Evolutionary conservation across 805 yeast genomes (phyloP).

Genomic region (Candida tibetensis): DNA sequence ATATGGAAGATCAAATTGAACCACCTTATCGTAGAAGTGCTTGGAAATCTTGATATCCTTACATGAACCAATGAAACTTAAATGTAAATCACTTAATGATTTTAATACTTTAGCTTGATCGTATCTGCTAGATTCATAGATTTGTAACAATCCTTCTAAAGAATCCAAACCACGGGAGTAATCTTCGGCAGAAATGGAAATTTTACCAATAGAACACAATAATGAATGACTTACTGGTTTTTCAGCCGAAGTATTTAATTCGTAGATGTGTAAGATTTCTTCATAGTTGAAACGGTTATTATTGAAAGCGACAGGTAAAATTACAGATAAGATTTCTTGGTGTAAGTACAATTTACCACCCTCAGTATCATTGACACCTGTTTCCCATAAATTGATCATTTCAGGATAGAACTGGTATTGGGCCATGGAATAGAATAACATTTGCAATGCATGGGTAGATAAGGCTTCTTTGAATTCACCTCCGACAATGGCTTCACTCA

Average conservation of each 20-base stretch:
- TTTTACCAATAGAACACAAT: constrained; percentile 70
- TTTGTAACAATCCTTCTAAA: constrained; percentile 58
- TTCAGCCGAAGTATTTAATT: constrained; percentile 34
- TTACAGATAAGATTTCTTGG: constrained; percentile 65
- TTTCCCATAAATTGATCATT: constrained; percentile 69
- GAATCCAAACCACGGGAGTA: constrained; percentile 62
- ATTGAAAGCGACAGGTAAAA: constrained; percentile 64
- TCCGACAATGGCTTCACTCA: constrained; percentile 26
- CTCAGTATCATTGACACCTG: constrained; percentile 47
- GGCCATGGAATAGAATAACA: constrained; percentile 31
- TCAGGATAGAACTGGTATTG: constrained; percentile 58
- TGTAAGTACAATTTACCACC: constrained; percentile 49
- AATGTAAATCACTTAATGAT: constrained; percentile 68
- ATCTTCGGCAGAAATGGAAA: constrained; percentile 63
- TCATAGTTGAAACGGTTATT: constrained; percentile 58
- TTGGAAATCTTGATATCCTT: constrained; percentile 69
- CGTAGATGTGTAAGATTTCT: constrained; percentile 57
- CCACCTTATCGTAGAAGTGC: constrained; percentile 71
- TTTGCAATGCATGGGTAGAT: constrained; percentile 20
- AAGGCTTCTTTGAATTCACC: constrained; percentile 30
- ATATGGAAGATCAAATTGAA: constrained; percentile 70
- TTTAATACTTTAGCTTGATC: constrained; percentile 25
- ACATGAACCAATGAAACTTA: constrained; percentile 75
- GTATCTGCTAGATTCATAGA: constrained; percentile 23
- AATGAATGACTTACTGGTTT: constrained; percentile 44